These are phyloP conservation scores for Polytrichum commune DNA, from an alignment of 225 moss, liverwort and hornwort species.

Conservation along the genomic window DNA sequence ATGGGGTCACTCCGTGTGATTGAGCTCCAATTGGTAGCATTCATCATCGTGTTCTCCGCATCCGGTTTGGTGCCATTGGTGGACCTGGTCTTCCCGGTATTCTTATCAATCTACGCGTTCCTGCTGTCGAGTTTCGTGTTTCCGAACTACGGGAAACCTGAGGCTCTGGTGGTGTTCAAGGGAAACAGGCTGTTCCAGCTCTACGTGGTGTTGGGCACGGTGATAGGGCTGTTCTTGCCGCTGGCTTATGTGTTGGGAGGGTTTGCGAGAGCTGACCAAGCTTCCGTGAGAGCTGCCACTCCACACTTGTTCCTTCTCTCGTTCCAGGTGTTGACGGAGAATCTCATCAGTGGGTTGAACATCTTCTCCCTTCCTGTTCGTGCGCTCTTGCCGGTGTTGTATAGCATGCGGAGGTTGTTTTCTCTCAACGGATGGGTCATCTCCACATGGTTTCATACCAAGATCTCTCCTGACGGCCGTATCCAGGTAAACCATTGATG, in stretches of 20 bases:
- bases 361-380: slow-evolving; percentile 47
- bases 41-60: slow-evolving; percentile 63
- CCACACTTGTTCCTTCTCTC: slow-evolving; percentile 60
- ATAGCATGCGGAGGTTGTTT: slow-evolving; percentile 46
- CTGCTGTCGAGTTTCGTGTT: slow-evolving; percentile 39
- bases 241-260: slow-evolving; percentile 49
- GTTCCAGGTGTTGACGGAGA: slow-evolving; percentile 54
- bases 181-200: slow-evolving; percentile 49
- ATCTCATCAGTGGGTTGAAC: slow-evolving; percentile 38
- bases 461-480: slow-evolving; percentile 21
- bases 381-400: slow-evolving; percentile 44
- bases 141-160: slow-evolving; percentile 40
- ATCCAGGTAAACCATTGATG: slow-evolving; percentile 27
- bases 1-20: slow-evolving; percentile 59
- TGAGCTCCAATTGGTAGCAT: slow-evolving; percentile 56
- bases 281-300: slow-evolving; percentile 41
- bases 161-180: slow-evolving; percentile 30
- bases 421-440: slow-evolving; percentile 37
- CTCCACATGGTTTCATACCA: slow-evolving; percentile 23
- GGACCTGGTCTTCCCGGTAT: slow-evolving; percentile 46
- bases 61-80: slow-evolving; percentile 44
- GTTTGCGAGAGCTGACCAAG: slow-evolving; percentile 48
- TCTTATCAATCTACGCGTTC: slow-evolving; percentile 42
- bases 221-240: slow-evolving; percentile 49
- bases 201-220: slow-evolving; percentile 37